Conservation (phyloP, 2,329 filamentous ascomycete species). For the Gyromitra esculenta region DNA sequence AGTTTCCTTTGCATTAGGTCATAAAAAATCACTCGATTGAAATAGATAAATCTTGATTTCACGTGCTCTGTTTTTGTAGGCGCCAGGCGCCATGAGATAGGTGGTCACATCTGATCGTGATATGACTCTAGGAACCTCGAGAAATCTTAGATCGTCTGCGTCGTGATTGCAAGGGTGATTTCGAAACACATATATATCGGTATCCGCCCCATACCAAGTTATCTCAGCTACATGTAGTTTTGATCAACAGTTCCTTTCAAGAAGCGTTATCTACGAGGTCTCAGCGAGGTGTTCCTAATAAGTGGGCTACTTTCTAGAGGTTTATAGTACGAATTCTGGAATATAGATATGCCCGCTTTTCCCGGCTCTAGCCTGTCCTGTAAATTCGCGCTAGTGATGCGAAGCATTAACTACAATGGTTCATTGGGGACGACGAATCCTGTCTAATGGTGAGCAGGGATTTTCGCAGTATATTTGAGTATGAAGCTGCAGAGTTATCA, state of each 20-base stretch:
- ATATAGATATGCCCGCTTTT: conserved; percentile 10
- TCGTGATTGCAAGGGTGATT: too few species aligned
- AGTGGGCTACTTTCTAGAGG: background rate
- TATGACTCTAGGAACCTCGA: background rate
- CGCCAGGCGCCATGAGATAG: background rate
- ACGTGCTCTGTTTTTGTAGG: background rate
- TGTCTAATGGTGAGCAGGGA: too few species aligned
- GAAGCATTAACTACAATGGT: background rate
- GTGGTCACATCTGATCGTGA: background rate
- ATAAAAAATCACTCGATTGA: background rate
- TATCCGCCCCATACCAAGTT: too few species aligned
- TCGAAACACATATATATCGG: background rate
- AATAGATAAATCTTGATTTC: background rate
- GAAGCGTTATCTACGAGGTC: background rate
- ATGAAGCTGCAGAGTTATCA: too few species aligned
- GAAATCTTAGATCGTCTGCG: too few species aligned
- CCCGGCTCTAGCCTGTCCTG: background rate
- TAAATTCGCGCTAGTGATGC: background rate
- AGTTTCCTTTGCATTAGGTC: background rate
- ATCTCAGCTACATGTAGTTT: background rate
- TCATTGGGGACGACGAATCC: too few species aligned
- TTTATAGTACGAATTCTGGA: background rate
- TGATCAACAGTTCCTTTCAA: background rate
- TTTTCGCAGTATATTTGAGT: too few species aligned
- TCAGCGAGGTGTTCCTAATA: background rate